Percentiles rank a stretch among this genome's conserved stretches.
phyloP scores from a whole-genome alignment of 768 basidiomycete genomes.

The Russula griseocarnosa region DNA sequence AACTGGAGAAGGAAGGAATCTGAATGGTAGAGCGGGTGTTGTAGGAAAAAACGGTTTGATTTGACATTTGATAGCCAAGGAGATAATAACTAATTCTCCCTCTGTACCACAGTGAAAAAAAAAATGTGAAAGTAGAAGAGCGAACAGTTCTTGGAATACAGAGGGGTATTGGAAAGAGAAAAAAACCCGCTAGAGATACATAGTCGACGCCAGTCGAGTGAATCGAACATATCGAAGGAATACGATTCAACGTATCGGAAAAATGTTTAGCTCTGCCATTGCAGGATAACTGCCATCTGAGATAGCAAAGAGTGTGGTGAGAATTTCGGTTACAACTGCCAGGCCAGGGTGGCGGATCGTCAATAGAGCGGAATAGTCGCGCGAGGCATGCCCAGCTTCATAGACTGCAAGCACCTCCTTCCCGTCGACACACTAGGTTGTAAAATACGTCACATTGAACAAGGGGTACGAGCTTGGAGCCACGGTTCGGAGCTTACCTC shows the following conservation, averaged over 20 bases:
- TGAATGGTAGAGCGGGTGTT: constrained; percentile 67
- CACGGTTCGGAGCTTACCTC: constrained; percentile 49
- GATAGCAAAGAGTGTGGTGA: constrained; percentile 73
- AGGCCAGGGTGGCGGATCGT: constrained; percentile 57
- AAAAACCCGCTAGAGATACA: constrained; percentile 21
- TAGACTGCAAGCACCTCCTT: constrained; percentile 57
- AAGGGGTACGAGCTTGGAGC: not conserved
- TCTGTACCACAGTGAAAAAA: not conserved
- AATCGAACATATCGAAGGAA: not conserved
- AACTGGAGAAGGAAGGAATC: constrained; percentile 70
- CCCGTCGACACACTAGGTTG: constrained; percentile 57
- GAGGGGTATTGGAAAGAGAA: not conserved
- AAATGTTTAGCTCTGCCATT: constrained; percentile 41
- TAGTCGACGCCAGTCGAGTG: not conserved
- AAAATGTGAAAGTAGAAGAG: not conserved
- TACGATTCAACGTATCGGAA: not conserved
- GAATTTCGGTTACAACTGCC: constrained; percentile 65
- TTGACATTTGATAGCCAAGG: not conserved
- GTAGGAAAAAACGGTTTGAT: constrained; percentile 36
- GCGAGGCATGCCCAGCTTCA: constrained; percentile 56
- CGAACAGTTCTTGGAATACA: constrained; percentile 13
- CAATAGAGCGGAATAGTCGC: constrained; percentile 56
- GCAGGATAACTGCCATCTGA: constrained; percentile 59
- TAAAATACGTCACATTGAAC: constrained; percentile 9
- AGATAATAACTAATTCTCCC: not conserved